phyloP scores from a whole-genome alignment of 345 rosid genomes.

The Laguncularia racemosa region DNA sequence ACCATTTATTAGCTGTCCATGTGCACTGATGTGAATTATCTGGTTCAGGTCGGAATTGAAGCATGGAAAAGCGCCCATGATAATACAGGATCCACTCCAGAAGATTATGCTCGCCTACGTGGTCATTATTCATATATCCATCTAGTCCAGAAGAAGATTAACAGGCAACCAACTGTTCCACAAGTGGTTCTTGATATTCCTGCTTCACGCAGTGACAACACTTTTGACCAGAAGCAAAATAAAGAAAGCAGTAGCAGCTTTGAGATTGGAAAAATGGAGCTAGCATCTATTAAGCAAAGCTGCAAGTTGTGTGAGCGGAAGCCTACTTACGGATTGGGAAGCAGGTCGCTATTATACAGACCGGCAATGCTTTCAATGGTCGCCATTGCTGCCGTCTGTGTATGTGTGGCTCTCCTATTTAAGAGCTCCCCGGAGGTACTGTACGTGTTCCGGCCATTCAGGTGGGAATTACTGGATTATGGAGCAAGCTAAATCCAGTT shows the following conservation, averaged over 20 bases:
- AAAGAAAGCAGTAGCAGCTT: slow-evolving; percentile 33
- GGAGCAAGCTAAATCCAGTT: slow-evolving; percentile 57
- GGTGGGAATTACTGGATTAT: slow-evolving; percentile 89
- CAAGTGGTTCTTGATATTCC: slow-evolving; percentile 33
- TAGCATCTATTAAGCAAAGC: slow-evolving; percentile 16
- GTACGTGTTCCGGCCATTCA: slow-evolving; percentile 84
- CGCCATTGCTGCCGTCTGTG: slow-evolving; percentile 95
- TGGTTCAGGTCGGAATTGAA: slow-evolving; percentile 71
- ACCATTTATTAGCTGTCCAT: too few relatives aligned
- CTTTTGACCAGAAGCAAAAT: slow-evolving; percentile 29
- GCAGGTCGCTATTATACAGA: slow-evolving; percentile 65
- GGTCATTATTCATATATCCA: slow-evolving; percentile 97
- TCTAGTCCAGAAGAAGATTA: slow-evolving; percentile 75
- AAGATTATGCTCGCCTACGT: slow-evolving; percentile 92
- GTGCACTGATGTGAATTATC: background rate
- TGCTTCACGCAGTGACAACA: slow-evolving; percentile 13
- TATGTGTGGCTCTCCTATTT: slow-evolving; percentile 92
- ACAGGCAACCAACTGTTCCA: slow-evolving; percentile 33
- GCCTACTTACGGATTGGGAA: slow-evolving; percentile 34
- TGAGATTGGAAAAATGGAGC: slow-evolving; percentile 38
- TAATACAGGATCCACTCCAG: slow-evolving; percentile 89
- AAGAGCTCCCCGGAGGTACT: slow-evolving; percentile 94
- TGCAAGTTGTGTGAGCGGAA: slow-evolving; percentile 77
- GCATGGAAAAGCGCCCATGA: slow-evolving; percentile 89
- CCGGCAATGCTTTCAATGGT: slow-evolving; percentile 98